These are phyloP conservation scores for Cyclotella cryptica DNA, from an alignment of 108 stramenopile species.

Conservation along the genomic window DNA sequence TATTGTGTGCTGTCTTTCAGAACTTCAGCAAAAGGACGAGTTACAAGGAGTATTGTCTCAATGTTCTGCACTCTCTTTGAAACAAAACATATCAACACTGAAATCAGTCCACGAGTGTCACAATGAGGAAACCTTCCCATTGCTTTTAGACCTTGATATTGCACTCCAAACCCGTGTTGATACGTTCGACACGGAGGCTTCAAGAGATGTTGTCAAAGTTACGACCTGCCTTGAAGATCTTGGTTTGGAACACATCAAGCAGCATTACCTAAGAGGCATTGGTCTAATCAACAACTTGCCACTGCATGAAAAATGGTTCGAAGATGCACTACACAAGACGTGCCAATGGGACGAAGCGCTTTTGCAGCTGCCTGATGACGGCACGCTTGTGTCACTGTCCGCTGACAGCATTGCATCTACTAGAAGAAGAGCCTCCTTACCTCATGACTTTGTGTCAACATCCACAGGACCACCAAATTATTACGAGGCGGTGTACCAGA, in stretches of 20 bases:
- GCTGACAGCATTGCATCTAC: neutral
- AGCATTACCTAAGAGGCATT: slow-evolving; percentile 38
- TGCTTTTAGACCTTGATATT: slow-evolving; percentile 37
- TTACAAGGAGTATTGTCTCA: slow-evolving; percentile 59
- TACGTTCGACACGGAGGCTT: neutral
- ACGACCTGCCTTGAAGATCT: slow-evolving; percentile 44
- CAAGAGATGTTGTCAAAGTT: slow-evolving; percentile 14
- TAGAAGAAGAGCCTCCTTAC: neutral
- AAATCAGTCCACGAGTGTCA: slow-evolving; percentile 25
- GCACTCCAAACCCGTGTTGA: slow-evolving; percentile 17
- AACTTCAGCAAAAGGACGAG: slow-evolving; percentile 60
- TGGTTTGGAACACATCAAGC: slow-evolving; percentile 48
- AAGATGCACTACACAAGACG: slow-evolving; percentile 52
- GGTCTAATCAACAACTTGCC: neutral
- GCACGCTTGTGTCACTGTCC: neutral
- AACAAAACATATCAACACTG: slow-evolving; percentile 43
- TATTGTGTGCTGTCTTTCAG: slow-evolving; percentile 50
- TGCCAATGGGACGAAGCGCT: slow-evolving; percentile 46
- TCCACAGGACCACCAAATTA: slow-evolving; percentile 5
- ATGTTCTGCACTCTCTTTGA: slow-evolving; percentile 60
- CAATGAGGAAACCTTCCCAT: slow-evolving; percentile 29
- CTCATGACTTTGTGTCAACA: neutral
- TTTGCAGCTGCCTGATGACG: slow-evolving; percentile 20
- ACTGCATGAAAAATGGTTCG: slow-evolving; percentile 73
- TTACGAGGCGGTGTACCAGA: slow-evolving; percentile 37